Evolutionary conservation across 2,329 filamentous ascomycete species (phyloP).

Genomic region (Myriosclerotinia duriaeana): DNA sequence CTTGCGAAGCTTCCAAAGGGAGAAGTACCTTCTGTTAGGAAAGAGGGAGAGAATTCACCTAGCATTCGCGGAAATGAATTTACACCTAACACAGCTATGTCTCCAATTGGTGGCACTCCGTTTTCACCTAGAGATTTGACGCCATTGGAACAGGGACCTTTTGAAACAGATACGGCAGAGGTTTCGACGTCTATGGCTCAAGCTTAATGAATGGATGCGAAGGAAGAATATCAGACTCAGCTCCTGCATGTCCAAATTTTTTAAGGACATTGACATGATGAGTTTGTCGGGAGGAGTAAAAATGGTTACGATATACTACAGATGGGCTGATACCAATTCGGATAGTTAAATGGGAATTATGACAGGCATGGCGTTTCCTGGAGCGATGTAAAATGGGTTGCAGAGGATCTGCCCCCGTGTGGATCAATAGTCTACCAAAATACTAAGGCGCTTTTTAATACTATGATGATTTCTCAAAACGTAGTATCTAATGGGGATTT

Average conservation of each 20-base stretch:
- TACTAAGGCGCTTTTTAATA: background rate
- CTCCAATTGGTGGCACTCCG: constrained; percentile 17
- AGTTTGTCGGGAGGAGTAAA: background rate
- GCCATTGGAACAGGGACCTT: constrained; percentile 22
- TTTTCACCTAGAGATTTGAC: constrained; percentile 18
- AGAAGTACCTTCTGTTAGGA: constrained; percentile 27
- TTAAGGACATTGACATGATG: background rate
- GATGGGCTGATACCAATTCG: background rate
- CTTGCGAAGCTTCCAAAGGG: constrained; percentile 39
- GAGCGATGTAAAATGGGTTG: background rate
- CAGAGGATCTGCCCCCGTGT: background rate
- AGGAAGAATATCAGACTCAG: background rate
- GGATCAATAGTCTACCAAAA: background rate
- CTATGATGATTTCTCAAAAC: background rate
- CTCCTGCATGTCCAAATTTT: background rate
- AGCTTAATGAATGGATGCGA: constrained; percentile 23
- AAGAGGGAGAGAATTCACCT: constrained; percentile 4
- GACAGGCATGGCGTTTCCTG: constrained; percentile 9
- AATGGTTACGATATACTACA: background rate
- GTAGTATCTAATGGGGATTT: background rate
- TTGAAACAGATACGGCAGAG: constrained; percentile 34
- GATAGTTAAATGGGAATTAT: background rate
- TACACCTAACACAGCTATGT: constrained; percentile 27
- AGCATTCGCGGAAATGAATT: constrained; percentile 4
- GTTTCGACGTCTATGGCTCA: constrained; percentile 36